Conservation (phyloP, 2,329 filamentous ascomycete species). For the Aspergillus intermedius region DNA sequence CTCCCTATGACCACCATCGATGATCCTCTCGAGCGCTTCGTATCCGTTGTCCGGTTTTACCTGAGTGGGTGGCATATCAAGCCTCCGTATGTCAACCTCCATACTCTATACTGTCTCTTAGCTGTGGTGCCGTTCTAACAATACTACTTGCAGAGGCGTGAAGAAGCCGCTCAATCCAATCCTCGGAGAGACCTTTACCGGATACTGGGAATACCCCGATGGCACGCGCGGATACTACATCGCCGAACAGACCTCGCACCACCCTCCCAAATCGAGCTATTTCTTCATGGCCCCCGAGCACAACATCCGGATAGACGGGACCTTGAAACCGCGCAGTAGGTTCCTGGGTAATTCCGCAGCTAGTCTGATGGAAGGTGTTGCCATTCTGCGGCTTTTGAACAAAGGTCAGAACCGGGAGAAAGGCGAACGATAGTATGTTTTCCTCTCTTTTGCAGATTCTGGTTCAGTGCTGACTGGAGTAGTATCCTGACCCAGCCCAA, state of each 20-base stretch:
- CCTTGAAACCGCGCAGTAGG: constrained; percentile 86
- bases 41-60: constrained; percentile 96
- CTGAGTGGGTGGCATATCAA: constrained; percentile 98
- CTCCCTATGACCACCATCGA: constrained; percentile 81
- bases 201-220: constrained; percentile 90
- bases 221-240: constrained; percentile 89
- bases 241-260: constrained; percentile 94
- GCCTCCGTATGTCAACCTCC: constrained; percentile 63
- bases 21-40: constrained; percentile 81
- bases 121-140: background rate
- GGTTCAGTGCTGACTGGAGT: constrained; percentile 1
- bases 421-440: constrained; percentile 78
- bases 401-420: constrained; percentile 55
- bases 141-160: constrained; percentile 60
- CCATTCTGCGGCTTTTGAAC: constrained; percentile 76
- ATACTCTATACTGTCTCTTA: background rate
- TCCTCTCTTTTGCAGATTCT: background rate
- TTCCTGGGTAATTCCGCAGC: constrained; percentile 96
- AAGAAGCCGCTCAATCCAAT: constrained; percentile 98
- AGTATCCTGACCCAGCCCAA: constrained; percentile 94
- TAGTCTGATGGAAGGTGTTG: constrained; percentile 96
- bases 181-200: constrained; percentile 87
- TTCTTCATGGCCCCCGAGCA: constrained; percentile 97
- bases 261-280: constrained; percentile 97
- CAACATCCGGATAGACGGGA: constrained; percentile 90